Evolutionary conservation across 2,329 filamentous ascomycete species (phyloP), one percentile per base, ranked within the genome.

Genomic region (Arthrobotrys iridis): DNA sequence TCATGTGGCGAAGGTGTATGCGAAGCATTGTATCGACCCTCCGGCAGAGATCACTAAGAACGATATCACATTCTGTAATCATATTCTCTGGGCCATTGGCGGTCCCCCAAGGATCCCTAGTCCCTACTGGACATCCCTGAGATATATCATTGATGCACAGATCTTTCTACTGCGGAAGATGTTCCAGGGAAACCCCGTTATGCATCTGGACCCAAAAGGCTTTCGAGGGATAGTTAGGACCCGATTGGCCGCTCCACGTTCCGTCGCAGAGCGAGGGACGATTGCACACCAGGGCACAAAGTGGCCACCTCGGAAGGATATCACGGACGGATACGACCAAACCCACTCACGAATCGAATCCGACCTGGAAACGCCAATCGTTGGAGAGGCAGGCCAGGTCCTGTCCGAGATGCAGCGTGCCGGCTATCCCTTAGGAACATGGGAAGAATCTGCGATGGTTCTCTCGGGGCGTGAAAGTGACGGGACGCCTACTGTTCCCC

Each of bases 271-370:
- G 40, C 63, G 71, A 8, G 24, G 40, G 2, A 63, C 68, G 20
- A 63, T 75, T n/a, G 63, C 63, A 22, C 71, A 64, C 22, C 71
- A 75, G 41, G 71, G 71, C 15, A 40, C 33, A 13, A 75, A 55
- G 15, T 80, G 79, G 79, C 79, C 79, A 3, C 79, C 79, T 3
- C 79, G 77, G 72, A 77, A 77, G 0, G 57, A 63, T 7, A 68
- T 70, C 8, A 71, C 57, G 2, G 78, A 80, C 33, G 78, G 78
- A 11, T 77, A 71, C 63, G 71, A 75, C 33, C 37, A 68, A 59
- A 58, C 71, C 7, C 58, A 68, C 43, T 33, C 58, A 2, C 45
- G 48, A 20, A 68, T 75, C 58, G 50, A 43, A 15, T 62, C 63
- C 20, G 62, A 63, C 22, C 52, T 41, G 18, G 55, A 76, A 26